Evolutionary conservation across 805 yeast genomes (phyloP).

Genomic region (Candida krabiensis): DNA sequence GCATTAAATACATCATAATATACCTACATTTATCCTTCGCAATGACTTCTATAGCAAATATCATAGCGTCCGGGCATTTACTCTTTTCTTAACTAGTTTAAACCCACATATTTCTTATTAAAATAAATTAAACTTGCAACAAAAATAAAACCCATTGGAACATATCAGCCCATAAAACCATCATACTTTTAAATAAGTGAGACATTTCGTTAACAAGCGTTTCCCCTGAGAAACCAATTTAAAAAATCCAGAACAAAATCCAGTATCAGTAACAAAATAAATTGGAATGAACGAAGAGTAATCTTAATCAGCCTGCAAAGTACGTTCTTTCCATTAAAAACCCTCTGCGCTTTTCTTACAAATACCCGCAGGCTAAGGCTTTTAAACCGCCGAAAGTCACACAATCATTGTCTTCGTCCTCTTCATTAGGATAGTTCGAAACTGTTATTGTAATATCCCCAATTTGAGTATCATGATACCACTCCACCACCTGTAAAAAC

Average conservation of each 20-base stretch:
- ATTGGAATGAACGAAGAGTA: constrained; percentile 15
- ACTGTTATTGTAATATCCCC: constrained; percentile 26
- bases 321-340: constrained; percentile 15
- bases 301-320: constrained; percentile 33
- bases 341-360: constrained; percentile 12
- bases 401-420: constrained; percentile 9
- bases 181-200: background rate
- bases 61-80: too few relatives aligned
- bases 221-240: too few relatives aligned
- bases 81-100: too few relatives aligned
- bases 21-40: too few relatives aligned
- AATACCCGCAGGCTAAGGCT: constrained; percentile 35
- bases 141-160: too few relatives aligned
- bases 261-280: constrained; percentile 16
- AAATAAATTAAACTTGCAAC: too few relatives aligned
- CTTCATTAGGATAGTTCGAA: constrained; percentile 10
- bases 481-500: constrained; percentile 56
- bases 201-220: too few relatives aligned
- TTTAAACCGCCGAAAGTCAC: constrained; percentile 26
- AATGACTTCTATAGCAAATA: too few relatives aligned
- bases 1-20: too few relatives aligned
- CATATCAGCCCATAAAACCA: background rate
- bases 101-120: too few relatives aligned
- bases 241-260: constrained; percentile 13
- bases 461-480: constrained; percentile 56